These are phyloP conservation scores for Stellera chamaejasme DNA, from an alignment of 345 rosid species.

Conservation along the genomic window DNA sequence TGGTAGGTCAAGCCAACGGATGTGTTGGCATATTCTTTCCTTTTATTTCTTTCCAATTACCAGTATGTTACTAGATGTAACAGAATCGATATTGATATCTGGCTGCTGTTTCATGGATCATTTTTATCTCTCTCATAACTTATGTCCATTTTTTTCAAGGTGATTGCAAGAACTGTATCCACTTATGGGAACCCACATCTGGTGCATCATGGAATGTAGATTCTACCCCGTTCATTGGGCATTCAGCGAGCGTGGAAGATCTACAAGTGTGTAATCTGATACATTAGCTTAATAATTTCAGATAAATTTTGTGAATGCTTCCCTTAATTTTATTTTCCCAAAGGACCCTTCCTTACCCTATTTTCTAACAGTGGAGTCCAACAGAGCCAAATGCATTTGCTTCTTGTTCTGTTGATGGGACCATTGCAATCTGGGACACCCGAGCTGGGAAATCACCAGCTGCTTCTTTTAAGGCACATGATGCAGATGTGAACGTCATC, in stretches of 20 bases:
- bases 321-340: slow-evolving; percentile 2
- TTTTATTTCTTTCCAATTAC: background rate
- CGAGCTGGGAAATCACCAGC: slow-evolving; percentile 62
- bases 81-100: background rate
- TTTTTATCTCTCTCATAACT: slow-evolving; percentile 1
- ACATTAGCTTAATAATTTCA: background rate
- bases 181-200: slow-evolving; percentile 88
- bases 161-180: slow-evolving; percentile 79
- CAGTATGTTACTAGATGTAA: no score
- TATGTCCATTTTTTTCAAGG: slow-evolving; percentile 30
- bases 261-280: slow-evolving; percentile 42
- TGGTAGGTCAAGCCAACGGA: slow-evolving; percentile 31
- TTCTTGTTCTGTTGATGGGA: slow-evolving; percentile 81
- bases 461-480: slow-evolving; percentile 70
- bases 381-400: slow-evolving; percentile 72
- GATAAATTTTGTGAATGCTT: background rate
- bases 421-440: slow-evolving; percentile 83
- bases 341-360: slow-evolving; percentile 7
- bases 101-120: slow-evolving; percentile 2
- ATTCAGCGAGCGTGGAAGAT: slow-evolving; percentile 88
- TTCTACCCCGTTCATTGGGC: slow-evolving; percentile 61
- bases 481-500: slow-evolving; percentile 91
- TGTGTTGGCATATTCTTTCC: background rate
- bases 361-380: slow-evolving; percentile 82
- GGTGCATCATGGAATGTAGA: slow-evolving; percentile 75